Conservation (phyloP, 352 stramenopile species). For the Globisporangium alternatum region DNA sequence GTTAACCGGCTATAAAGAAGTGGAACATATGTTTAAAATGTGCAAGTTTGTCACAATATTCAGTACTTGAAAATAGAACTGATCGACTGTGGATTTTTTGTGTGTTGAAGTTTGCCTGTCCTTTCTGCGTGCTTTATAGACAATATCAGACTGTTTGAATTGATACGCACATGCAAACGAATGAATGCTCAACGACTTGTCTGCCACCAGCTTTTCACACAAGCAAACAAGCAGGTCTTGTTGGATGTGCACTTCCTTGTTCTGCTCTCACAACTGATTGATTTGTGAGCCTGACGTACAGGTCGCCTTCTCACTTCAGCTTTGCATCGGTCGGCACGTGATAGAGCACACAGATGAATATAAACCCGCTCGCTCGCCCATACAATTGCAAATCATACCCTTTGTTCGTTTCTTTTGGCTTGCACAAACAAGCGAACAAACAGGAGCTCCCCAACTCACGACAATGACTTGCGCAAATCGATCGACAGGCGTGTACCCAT, state of each 20-base stretch:
- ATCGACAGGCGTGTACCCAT: background rate
- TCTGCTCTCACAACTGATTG: too few species aligned
- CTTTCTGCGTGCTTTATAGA: too few species aligned
- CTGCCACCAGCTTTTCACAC: background rate
- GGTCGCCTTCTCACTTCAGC: background rate
- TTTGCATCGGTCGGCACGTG: background rate
- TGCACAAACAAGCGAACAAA: background rate
- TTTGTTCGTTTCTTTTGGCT: background rate
- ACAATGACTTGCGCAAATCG: background rate
- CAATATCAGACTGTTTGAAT: background rate
- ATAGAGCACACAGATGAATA: background rate
- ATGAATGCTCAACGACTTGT: background rate
- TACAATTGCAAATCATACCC: background rate
- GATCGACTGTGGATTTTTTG: too few species aligned
- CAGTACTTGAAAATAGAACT: too few species aligned
- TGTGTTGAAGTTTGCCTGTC: too few species aligned
- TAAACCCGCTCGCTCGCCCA: background rate
- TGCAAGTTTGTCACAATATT: too few species aligned
- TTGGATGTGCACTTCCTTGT: background rate
- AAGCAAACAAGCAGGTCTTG: background rate
- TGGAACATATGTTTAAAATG: too few species aligned
- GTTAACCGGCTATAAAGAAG: too few species aligned
- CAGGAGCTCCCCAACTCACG: background rate
- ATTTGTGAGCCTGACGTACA: too few species aligned
- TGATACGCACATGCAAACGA: background rate